Percentiles rank a stretch among this genome's conserved stretches.
phyloP scores from a whole-genome alignment of 1,284 basidiomycete genomes.

The Bjerkandera adusta region DNA sequence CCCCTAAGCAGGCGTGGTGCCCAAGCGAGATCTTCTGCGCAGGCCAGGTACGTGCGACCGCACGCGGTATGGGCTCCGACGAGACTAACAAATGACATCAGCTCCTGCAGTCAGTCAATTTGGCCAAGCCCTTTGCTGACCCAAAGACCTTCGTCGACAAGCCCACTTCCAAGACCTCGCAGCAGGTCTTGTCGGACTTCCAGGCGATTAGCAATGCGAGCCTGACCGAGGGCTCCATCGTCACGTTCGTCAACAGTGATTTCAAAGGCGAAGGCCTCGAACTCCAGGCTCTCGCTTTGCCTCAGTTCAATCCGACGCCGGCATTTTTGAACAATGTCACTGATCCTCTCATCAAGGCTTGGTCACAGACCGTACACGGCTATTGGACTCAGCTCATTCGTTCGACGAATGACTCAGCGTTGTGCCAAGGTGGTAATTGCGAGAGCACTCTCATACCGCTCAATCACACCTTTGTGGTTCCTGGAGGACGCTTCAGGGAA shows the following conservation, averaged over 20 bases:
- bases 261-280: slow-evolving; percentile 87
- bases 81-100: slow-evolving; percentile 27
- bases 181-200: slow-evolving; percentile 73
- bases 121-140: slow-evolving; percentile 76
- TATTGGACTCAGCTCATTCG: slow-evolving; percentile 84
- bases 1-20: slow-evolving; percentile 77
- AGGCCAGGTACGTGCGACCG: slow-evolving; percentile 54
- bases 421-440: slow-evolving; percentile 68
- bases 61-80: not conserved
- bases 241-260: slow-evolving; percentile 72
- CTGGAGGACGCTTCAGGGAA: slow-evolving; percentile 75
- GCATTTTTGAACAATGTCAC: slow-evolving; percentile 72
- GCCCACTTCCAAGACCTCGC: slow-evolving; percentile 68
- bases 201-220: slow-evolving; percentile 44
- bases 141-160: slow-evolving; percentile 93
- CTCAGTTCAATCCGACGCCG: slow-evolving; percentile 65
- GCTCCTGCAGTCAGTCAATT: slow-evolving; percentile 84
- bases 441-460: slow-evolving; percentile 85
- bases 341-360: slow-evolving; percentile 71
- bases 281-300: slow-evolving; percentile 60
- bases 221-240: slow-evolving; percentile 57
- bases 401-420: slow-evolving; percentile 64
- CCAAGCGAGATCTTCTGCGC: slow-evolving; percentile 83
- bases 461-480: slow-evolving; percentile 88
- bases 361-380: slow-evolving; percentile 73